Base-by-base conservation (phyloP, 371 early-diverging fungal species). In the Batkoa obscura region DNA sequence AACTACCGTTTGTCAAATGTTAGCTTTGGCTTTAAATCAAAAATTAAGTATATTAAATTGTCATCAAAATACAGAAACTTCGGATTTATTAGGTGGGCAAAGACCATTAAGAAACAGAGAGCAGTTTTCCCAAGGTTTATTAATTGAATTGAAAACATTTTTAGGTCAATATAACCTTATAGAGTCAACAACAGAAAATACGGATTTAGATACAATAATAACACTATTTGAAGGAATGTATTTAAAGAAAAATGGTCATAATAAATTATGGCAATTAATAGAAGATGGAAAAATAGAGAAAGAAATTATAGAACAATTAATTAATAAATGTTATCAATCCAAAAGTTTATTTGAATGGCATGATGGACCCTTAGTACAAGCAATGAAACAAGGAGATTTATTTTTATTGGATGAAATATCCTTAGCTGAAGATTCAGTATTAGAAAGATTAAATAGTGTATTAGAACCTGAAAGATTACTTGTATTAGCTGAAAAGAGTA, bases 341-440 rank as follows among this genome's bases (percentile, higher is more conserved):
- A 56, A 68, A 33, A 75, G 71, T 6, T 69, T 94, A 43, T 94
- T 94, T 71, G 90, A 90, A 60, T 95, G 94, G 92, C 83, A 78
- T 56, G 96, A 90, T 64, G 99, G 99, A 31, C 93, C 95, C 5
- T 73, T 99, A 41, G 82, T 96, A 10, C 80, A 84, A 62, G 84
- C 98, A 6, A 80, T 99, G 88, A 82, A 82, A 60, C 65, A 76
- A 13, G 99, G 99, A n/a, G 75, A 85, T 32, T 68, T 83, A 55
- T 96, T 99, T 66, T 72, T 99, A 59, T 74, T 99, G 50, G 99
- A 99, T 75, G 99, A 99, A 78, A 98, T 99, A 10, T 98, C 99
- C 15, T 74, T 99, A 41, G 99, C 99, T 1, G 98, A 98, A 57
- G 98, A 98, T 68, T 94, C 99, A 12, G 99, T 99, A 0, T 70